These are phyloP conservation scores for Tetracentron sinense DNA, from an alignment of 164 flowering plant genomes.

Conservation along the genomic window DNA sequence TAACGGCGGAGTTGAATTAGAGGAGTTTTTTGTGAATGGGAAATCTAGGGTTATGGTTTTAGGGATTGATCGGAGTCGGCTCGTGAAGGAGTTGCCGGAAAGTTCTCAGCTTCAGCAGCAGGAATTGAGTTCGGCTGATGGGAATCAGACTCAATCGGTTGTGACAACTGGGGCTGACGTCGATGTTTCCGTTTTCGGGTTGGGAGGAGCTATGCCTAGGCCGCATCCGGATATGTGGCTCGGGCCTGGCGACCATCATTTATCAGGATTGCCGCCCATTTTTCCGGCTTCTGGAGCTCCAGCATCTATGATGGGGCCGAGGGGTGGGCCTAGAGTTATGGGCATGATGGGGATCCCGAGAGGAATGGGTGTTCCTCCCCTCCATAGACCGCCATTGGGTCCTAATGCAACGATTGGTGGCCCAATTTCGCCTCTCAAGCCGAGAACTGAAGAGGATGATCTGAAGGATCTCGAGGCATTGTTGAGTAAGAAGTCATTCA, in stretches of 20 bases:
- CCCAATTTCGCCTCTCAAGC: conserved; percentile 31
- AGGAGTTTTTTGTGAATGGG: conserved; percentile 76
- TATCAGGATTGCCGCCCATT: conserved; percentile 42
- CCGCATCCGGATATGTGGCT: conserved; percentile 68
- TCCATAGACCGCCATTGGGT: conserved; percentile 51
- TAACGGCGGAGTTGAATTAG: conserved; percentile 68
- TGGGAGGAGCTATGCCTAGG: conserved; percentile 39
- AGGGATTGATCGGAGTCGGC: conserved; percentile 59
- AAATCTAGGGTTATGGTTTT: conserved; percentile 78
- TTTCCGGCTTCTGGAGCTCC: conserved; percentile 38
- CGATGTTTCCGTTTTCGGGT: conserved; percentile 33
- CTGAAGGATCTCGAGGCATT: conserved; percentile 88
- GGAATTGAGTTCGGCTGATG: conserved; percentile 24
- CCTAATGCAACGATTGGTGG: conserved; percentile 28
- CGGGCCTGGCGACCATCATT: conserved; percentile 40
- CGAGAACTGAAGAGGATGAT: conserved; percentile 81
- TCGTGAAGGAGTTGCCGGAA: conserved; percentile 81
- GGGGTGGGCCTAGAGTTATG: conserved; percentile 51
- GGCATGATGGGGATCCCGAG: conserved; percentile 65
- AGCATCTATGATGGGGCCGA: conserved; percentile 44
- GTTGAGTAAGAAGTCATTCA: conserved; percentile 81
- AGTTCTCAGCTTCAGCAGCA: conserved; percentile 36
- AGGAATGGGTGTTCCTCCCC: conserved; percentile 49
- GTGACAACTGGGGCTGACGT: conserved; percentile 20
- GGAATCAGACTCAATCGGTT: conserved; percentile 15